Evolutionary conservation across 179 eudicot genomes (phyloP), one percentile per base, ranked within the genome.

Genomic region (Spergularia azorica): DNA sequence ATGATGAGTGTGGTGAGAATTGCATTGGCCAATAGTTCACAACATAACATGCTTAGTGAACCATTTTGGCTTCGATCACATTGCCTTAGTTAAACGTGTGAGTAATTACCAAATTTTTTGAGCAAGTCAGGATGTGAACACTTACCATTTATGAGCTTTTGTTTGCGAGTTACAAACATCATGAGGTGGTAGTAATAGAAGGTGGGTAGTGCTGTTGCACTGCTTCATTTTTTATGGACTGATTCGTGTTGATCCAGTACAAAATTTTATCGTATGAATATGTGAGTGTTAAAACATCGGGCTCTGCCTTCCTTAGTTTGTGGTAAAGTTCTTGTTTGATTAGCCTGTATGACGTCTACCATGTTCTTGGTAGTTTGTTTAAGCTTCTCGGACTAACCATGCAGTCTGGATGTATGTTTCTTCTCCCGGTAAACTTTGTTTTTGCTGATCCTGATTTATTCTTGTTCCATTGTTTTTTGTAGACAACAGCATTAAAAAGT

Each of bases 401-500:
- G 32, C 32, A 26, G 32, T 26, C 32, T 26, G 32, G 32, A 26
- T 43, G 26, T 36, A 32, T 36, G 17, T 26, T 26, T 26, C 32
- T 48, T 36, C 52, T 70, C 52, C 43, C 13, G 9, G 68, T 20
- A 48, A 17, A 17, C 12, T 12, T 61, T 73, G 15, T 16, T n/a
- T 20, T 17, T 9, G 46, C 18, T 41, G 32, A 62, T 20, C n/a
- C 50, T 77, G 3, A 32, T 32, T 14, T 39, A n/a, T 17, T 3
- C 51, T 70, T 56, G 17, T 48, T 52, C 17, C 13, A 39, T 67
- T 21, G 1, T 73, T 17, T 50, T 74, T 32, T 9, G 32, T 86
- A 95, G 99, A 94, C 98, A 70, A 91, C 86, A 88, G 90, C 92
- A 38, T 76, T 85, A 76, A 93, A 91, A 79, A 87, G 88, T 67